Percentiles rank a stretch among this genome's conserved stretches.
phyloP scores from a whole-genome alignment of 768 basidiomycete species.

The Favolaschia claudopus region DNA sequence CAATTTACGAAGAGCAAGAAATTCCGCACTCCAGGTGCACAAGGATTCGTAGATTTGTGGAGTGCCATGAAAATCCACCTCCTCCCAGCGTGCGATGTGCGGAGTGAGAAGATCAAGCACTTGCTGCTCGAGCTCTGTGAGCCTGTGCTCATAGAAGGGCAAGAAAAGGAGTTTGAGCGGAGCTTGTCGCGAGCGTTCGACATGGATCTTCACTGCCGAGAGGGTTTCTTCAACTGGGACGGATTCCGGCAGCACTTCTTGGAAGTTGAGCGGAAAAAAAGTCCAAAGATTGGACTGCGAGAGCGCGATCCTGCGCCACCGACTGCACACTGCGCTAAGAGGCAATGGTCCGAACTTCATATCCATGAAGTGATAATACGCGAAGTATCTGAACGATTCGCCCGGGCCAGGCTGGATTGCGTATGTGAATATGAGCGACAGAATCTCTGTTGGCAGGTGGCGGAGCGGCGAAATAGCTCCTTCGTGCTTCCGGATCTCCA shows the following conservation, averaged over 20 bases:
- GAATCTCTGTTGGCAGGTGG: constrained; percentile 3
- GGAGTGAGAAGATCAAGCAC: background rate
- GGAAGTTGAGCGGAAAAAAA: background rate
- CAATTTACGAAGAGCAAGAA: background rate
- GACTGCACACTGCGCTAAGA: constrained; percentile 7
- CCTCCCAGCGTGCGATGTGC: constrained; percentile 1
- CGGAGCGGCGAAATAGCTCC: constrained; percentile 1
- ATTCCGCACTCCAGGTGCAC: no score
- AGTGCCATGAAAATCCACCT: background rate
- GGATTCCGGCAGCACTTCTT: no score
- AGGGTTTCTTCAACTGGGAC: background rate
- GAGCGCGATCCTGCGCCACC: background rate
- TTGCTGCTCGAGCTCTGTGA: background rate
- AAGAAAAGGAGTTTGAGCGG: background rate
- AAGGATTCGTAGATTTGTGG: background rate
- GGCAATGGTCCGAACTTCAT: background rate
- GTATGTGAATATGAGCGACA: constrained; percentile 6
- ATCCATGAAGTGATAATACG: background rate
- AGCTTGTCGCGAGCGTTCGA: background rate
- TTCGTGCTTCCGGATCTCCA: constrained; percentile 5
- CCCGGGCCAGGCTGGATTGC: no score
- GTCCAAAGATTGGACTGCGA: background rate
- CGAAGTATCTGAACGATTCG: no score
- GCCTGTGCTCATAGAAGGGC: no score
- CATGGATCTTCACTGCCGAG: background rate